Evolutionary conservation across 345 rosid genomes (phyloP).

Genomic region (Rhodamnia argentea): DNA sequence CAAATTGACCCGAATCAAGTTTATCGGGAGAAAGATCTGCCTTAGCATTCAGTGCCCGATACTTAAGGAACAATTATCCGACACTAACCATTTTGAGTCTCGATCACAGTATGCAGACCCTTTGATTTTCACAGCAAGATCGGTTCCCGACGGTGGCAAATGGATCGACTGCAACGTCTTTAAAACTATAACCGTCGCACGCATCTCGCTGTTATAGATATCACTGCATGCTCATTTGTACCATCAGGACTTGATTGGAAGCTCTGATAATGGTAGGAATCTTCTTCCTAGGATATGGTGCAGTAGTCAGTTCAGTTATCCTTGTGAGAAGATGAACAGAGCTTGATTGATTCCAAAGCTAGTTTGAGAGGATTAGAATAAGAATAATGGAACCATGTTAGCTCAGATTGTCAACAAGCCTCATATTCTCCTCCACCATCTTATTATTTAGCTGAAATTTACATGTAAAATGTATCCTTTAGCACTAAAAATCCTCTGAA

Average conservation of each 20-base stretch:
- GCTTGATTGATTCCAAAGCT: background rate
- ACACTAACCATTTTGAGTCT: background rate
- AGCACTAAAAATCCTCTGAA: background rate
- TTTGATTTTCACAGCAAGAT: accelerated
- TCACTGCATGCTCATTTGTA: background rate
- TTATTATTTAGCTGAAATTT: background rate
- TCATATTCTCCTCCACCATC: background rate
- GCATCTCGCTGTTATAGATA: background rate
- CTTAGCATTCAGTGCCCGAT: no score
- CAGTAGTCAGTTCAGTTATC: background rate
- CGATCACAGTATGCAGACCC: no score
- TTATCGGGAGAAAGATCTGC: no score
- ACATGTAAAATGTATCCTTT: background rate
- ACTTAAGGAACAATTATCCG: no score
- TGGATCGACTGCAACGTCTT: background rate
- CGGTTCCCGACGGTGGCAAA: background rate
- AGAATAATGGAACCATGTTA: background rate
- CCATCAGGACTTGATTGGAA: background rate
- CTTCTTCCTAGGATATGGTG: background rate
- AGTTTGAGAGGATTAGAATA: background rate
- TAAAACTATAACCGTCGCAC: background rate
- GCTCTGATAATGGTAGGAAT: background rate
- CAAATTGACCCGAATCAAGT: no score
- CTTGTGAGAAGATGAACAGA: background rate
- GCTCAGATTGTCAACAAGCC: background rate